A percentile compares a stretch with the other conserved stretches of the same genome.
Evolutionary conservation across 371 early-diverging fungal species (phyloP).

Genomic region (Lichtheimia hyalospora): DNA sequence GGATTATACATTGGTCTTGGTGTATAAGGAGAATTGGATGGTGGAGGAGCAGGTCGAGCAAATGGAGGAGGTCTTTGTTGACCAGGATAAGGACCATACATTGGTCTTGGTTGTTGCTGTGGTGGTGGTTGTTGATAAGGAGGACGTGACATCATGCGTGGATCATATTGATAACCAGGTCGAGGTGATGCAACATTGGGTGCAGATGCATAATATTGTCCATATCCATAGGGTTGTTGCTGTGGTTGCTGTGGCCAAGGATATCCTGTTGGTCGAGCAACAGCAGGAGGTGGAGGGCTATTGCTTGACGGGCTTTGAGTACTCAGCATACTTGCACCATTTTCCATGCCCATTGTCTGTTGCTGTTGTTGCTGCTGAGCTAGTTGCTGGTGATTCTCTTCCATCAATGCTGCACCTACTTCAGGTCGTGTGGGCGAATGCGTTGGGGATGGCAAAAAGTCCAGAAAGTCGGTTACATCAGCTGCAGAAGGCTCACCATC

Average conservation of each 20-base stretch:
- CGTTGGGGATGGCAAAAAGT: conserved; percentile 38
- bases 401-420: conserved; percentile 13
- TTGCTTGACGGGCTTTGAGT: conserved; percentile 1
- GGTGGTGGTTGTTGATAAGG: conserved; percentile 13
- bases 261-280: conserved; percentile 16
- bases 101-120: conserved; percentile 11
- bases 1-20: conserved; percentile 13
- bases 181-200: conserved; percentile 7
- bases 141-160: conserved; percentile 13
- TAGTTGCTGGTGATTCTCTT: conserved; percentile 18
- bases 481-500: conserved; percentile 38
- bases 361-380: conserved; percentile 14
- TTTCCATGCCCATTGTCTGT: conserved; percentile 7
- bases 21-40: conserved; percentile 3
- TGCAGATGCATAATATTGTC: conserved; percentile 2
- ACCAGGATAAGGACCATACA: conserved; percentile 11
- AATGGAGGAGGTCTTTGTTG: conserved; percentile 11
- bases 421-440: conserved; percentile 28
- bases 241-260: conserved; percentile 7
- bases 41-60: conserved; percentile 13
- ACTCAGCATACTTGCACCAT: background rate
- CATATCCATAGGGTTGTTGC: conserved; percentile 14
- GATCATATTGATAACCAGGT: conserved; percentile 18
- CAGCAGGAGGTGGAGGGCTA: background rate
- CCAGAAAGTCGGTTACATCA: conserved; percentile 37